phyloP scores from a whole-genome alignment of 345 rosid species.

The Pistacia atlantica region DNA sequence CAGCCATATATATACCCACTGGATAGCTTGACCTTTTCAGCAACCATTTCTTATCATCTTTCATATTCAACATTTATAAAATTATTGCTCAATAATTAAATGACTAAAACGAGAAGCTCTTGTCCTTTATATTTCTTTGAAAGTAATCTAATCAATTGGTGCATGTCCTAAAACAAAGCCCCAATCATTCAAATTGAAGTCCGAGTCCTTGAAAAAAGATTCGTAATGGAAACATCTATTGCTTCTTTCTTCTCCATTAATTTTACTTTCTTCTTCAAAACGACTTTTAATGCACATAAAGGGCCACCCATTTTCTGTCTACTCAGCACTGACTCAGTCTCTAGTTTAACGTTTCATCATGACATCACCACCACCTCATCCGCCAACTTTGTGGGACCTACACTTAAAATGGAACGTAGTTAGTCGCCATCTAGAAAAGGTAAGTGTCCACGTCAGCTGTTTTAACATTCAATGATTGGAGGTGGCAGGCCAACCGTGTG shows the following conservation, averaged over 20 bases:
- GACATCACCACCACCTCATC: slow-evolving; percentile 19
- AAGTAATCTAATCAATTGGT: too few species aligned
- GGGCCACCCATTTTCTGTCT: background rate
- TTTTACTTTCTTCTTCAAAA: background rate
- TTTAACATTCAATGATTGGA: slow-evolving; percentile 7
- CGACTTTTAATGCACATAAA: too few species aligned
- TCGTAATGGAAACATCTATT: background rate
- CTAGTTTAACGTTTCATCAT: background rate
- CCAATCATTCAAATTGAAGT: too few species aligned
- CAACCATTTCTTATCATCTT: too few species aligned
- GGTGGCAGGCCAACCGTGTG: slow-evolving; percentile 1
- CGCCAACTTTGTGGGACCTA: slow-evolving; percentile 10
- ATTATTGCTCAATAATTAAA: too few species aligned
- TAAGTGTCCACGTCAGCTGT: slow-evolving; percentile 8
- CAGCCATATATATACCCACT: too few species aligned
- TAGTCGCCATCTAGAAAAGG: background rate
- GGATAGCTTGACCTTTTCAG: too few species aligned
- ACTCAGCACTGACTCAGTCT: slow-evolving; percentile 29
- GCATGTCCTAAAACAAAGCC: too few species aligned
- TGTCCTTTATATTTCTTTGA: too few species aligned
- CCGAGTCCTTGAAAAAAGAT: background rate
- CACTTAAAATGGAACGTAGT: background rate
- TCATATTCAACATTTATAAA: too few species aligned
- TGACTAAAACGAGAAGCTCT: too few species aligned
- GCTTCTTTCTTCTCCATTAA: background rate